Evolutionary conservation across 371 early-diverging fungal genomes (phyloP), one percentile per base, ranked within the genome.

Genomic region (Mortierella sp.): DNA sequence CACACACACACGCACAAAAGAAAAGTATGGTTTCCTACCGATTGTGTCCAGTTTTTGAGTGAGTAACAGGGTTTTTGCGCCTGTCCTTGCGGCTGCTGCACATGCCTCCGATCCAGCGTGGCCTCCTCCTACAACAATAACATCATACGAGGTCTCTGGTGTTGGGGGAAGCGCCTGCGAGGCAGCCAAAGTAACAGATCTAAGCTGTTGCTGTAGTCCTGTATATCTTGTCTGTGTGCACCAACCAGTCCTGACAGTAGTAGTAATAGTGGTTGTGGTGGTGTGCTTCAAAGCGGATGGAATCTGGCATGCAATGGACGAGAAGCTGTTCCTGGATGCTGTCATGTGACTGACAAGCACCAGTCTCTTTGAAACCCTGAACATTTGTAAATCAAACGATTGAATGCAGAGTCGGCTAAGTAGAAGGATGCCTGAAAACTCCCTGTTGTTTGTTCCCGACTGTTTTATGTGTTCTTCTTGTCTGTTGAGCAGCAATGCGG

Each of bases 81-180:
- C 95, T 2, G 89, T 80, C 56, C 95, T 78, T 8, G 94, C 94
- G 34, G 94, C 90, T n/a, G 93, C 94, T 6, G 94, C 83, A 70
- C 92, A 86, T 7, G 94, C 94, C 64, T 94, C 95, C 6, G 91
- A 91, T 5, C 95, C 95, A 8, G 95, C 95, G 85, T 94, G 95
- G 0, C 95, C 95, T 39, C 94, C 95, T 14, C 95, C 95, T 56
- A 94, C 90, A 2, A 94, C 91, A 58, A 94, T 85, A 17, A 90
- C 89, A 75, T 91, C 92, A 57, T 80, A 90, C 30, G 70, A 66
- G 6, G 62, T 72, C 24, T 66, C 79, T 42, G 61, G 67, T n/a
- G 70, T 70, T 2, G 79, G 72, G 1, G 69, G 72, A 3, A 61
- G 64, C 7, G 72, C 72, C 28, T 73, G 59, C 5, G 67, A 57